phyloP scores from a whole-genome alignment of 306 rosid genomes.

The Herpetospermum pedunculosum region DNA sequence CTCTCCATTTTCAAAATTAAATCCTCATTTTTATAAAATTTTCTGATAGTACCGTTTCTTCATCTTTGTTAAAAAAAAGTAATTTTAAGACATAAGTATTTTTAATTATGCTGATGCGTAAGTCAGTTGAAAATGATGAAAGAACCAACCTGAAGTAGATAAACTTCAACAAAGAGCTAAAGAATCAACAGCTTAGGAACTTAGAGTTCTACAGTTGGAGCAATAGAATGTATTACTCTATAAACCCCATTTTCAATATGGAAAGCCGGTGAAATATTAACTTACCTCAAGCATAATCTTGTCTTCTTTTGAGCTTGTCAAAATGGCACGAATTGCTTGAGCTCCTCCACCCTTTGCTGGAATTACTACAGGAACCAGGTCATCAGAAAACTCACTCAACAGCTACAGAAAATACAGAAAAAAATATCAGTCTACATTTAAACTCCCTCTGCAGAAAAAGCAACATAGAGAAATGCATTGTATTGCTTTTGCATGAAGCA shows the following conservation, averaged over 20 bases:
- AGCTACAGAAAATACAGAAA: slow-evolving; percentile 35
- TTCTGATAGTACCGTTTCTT: background rate
- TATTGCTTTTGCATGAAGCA: background rate
- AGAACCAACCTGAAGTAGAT: background rate
- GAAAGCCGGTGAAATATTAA: background rate
- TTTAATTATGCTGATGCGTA: background rate
- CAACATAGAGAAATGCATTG: background rate
- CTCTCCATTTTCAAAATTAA: background rate
- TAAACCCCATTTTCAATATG: background rate
- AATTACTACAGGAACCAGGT: slow-evolving; percentile 48
- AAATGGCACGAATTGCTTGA: slow-evolving; percentile 44
- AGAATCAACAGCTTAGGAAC: background rate
- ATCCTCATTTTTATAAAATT: background rate
- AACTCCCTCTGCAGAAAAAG: background rate
- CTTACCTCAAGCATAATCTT: slow-evolving; percentile 59
- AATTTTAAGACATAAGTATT: background rate
- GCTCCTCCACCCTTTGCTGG: slow-evolving; percentile 46
- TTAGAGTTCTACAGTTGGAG: background rate
- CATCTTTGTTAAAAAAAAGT: background rate
- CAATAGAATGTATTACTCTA: background rate
- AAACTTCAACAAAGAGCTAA: background rate
- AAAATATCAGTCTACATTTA: background rate
- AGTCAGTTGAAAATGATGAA: background rate
- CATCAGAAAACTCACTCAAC: slow-evolving; percentile 46
- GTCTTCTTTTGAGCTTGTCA: slow-evolving; percentile 63